Evolutionary conservation across 169 alveolate species (phyloP).

Genomic region (Babesia bovis): DNA sequence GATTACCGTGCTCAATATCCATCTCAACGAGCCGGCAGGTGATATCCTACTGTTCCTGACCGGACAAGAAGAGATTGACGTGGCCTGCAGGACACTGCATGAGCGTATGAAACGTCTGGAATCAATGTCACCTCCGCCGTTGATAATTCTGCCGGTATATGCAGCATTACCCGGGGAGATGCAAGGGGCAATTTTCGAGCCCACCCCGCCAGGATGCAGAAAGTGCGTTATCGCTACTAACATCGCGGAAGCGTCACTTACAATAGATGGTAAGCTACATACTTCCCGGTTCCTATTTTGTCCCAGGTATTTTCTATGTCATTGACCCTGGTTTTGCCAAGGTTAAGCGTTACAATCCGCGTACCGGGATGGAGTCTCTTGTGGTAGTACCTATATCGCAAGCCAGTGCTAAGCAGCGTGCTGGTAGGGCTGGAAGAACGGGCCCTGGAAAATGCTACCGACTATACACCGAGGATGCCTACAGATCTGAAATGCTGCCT

Average conservation of each 20-base stretch:
- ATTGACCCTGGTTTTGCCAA: constrained; percentile 99
- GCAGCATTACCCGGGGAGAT: constrained; percentile 96
- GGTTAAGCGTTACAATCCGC: constrained; percentile 94
- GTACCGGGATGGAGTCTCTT: constrained; percentile 98
- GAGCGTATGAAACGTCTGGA: constrained; percentile 93
- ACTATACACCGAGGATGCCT: constrained; percentile 98
- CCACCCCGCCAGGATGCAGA: constrained; percentile 97
- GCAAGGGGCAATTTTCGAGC: constrained; percentile 97
- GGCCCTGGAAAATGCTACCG: constrained; percentile 99
- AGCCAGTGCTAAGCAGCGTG: constrained; percentile 98
- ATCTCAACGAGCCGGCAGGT: constrained; percentile 96
- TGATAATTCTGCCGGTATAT: constrained; percentile 94
- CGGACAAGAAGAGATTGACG: constrained; percentile 99
- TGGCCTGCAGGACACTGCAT: constrained; percentile 95
- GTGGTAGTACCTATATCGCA: constrained; percentile 96
- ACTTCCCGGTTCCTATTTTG: neutral
- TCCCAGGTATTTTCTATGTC: constrained; percentile 92
- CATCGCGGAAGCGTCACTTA: constrained; percentile 99
- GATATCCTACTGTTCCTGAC: constrained; percentile 98
- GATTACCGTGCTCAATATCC: constrained; percentile 95
- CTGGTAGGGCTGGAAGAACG: constrained; percentile 99
- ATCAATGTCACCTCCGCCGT: constrained; percentile 93
- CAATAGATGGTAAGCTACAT: constrained; percentile 94
- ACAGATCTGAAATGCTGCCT: constrained; percentile 97
- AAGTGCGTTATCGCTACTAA: constrained; percentile 99